Percentiles rank a stretch among this genome's conserved stretches.
phyloP scores from a whole-genome alignment of 78 protist species.

The Dictyostelium capitatum region DNA sequence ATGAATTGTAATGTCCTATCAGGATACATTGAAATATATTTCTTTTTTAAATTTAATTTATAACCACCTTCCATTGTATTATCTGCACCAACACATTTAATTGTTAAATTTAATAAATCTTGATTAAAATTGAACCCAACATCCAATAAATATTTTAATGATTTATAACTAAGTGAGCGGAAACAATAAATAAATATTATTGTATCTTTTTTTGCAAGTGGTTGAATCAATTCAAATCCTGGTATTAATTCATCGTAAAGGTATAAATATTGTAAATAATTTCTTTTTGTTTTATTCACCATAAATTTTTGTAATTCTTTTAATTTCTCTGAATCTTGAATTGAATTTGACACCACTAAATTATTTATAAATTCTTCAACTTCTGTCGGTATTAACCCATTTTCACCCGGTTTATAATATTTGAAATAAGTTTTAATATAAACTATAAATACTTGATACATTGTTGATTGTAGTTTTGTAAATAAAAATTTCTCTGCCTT shows the following conservation, averaged over 20 bases:
- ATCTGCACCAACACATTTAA: no score
- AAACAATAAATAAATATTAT: neutral
- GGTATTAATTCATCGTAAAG: neutral
- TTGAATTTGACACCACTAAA: neutral
- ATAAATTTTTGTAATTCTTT: neutral
- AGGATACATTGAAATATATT: neutral
- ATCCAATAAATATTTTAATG: neutral
- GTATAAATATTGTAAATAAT: neutral
- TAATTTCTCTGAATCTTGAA: neutral
- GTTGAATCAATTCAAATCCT: neutral
- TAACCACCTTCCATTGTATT: no score
- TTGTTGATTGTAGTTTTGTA: neutral
- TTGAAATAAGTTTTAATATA: slow-evolving; percentile 4
- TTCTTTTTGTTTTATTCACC: neutral
- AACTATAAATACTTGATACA: neutral
- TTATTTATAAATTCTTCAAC: neutral
- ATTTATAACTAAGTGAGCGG: neutral
- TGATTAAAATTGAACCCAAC: no score
- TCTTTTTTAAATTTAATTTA: neutral
- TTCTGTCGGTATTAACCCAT: neutral
- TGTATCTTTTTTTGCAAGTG: no score
- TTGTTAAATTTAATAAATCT: no score
- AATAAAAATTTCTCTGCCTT: neutral
- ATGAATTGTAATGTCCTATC: neutral
- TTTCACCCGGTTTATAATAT: neutral